These are phyloP conservation scores for Cardiospermum halicacabum DNA, from an alignment of 345 rosid genomes.

Conservation along the genomic window DNA sequence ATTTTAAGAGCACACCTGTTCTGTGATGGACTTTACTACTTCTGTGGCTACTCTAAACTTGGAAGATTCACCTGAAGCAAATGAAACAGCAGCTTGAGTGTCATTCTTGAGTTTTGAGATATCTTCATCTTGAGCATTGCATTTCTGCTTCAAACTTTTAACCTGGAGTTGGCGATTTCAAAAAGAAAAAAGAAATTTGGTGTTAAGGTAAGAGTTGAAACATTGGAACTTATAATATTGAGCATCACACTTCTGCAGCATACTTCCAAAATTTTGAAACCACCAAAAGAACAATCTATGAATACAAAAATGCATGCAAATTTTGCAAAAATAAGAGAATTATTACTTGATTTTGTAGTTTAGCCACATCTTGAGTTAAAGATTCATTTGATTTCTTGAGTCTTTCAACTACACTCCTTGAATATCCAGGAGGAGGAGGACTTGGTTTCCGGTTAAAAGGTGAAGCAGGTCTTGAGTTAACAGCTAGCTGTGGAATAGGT, in stretches of 20 bases:
- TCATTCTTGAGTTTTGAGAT: conserved; percentile 42
- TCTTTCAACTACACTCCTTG: conserved; percentile 69
- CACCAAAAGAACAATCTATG: conserved; percentile 9
- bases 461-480: conserved; percentile 52
- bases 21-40: conserved; percentile 45
- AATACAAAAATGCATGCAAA: conserved; percentile 11
- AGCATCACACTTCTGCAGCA: too few species aligned
- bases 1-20: conserved; percentile 58
- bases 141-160: conserved; percentile 53
- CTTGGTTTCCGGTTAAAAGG: conserved; percentile 65
- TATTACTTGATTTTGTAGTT: conserved; percentile 66
- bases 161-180: conserved; percentile 46
- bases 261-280: conserved; percentile 4
- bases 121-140: conserved; percentile 57
- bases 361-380: conserved; percentile 71
- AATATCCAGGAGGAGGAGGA: conserved; percentile 70
- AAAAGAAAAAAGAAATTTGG: conserved; percentile 12
- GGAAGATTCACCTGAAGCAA: conserved; percentile 51
- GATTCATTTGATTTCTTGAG: conserved; percentile 79
- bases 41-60: conserved; percentile 50
- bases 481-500: conserved; percentile 35
- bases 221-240: too few species aligned
- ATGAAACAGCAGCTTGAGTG: conserved; percentile 44
- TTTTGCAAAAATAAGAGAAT: conserved; percentile 13
- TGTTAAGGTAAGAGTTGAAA: too few species aligned